These are phyloP conservation scores for Panaeolus cyanescens DNA, from an alignment of 768 basidiomycete genomes.

Conservation along the genomic window DNA sequence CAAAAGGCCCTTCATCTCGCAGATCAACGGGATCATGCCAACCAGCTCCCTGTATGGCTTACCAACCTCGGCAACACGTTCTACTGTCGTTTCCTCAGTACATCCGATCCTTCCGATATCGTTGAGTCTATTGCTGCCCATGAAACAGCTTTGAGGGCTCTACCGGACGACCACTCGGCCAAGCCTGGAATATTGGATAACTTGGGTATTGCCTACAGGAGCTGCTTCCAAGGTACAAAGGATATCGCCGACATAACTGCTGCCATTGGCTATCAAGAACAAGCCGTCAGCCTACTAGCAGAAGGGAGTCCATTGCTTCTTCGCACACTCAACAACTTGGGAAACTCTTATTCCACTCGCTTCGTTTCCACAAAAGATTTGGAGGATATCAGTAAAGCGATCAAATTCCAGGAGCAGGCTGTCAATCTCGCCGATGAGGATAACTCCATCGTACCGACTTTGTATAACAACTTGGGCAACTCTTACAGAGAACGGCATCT, in stretches of 20 bases:
- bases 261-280: constrained; percentile 12
- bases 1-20: neutral
- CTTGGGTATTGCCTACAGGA: constrained; percentile 5
- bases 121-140: constrained; percentile 20
- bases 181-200: constrained; percentile 3
- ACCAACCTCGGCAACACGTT: constrained; percentile 17
- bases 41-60: constrained; percentile 13
- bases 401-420: neutral
- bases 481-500: neutral
- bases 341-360: constrained; percentile 17
- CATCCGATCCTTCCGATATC: constrained; percentile 22
- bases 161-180: neutral
- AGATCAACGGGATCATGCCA: neutral
- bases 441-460: neutral
- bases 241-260: constrained; percentile 9
- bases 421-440: neutral
- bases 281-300: neutral
- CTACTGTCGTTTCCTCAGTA: constrained; percentile 20
- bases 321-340: constrained; percentile 14
- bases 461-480: neutral
- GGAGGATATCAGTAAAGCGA: constrained; percentile 6
- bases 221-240: constrained; percentile 7
- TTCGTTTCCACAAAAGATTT: constrained; percentile 10
- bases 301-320: constrained; percentile 12
- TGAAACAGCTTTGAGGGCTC: constrained; percentile 13